These are phyloP conservation scores for Fraxinus albicans DNA, from an alignment of 305 asterid species.

Conservation along the genomic window DNA sequence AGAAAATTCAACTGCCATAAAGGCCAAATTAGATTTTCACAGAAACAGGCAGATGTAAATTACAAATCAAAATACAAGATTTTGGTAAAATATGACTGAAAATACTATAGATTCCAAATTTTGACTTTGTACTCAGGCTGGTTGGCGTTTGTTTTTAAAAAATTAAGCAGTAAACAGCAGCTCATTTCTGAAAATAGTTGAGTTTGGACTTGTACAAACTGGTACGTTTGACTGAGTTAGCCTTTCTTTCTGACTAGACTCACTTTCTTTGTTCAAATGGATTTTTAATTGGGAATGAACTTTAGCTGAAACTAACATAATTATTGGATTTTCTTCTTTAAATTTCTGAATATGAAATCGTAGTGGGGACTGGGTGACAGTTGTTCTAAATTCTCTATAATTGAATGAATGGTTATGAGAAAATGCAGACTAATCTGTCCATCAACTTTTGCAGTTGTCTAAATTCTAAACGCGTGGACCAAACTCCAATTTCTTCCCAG, in stretches of 20 bases:
- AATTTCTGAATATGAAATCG: neutral
- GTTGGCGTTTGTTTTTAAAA: neutral
- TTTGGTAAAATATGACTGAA: constrained; percentile 20
- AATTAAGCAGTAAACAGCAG: neutral
- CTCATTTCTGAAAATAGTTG: neutral
- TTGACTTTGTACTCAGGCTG: constrained; percentile 21
- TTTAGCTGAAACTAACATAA: neutral
- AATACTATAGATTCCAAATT: constrained; percentile 13
- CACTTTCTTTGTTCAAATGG: neutral
- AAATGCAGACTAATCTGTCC: neutral
- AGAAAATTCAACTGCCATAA: constrained; percentile 18
- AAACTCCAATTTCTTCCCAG: neutral
- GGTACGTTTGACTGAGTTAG: constrained; percentile 28
- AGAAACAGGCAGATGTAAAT: constrained; percentile 7
- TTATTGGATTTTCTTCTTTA: neutral
- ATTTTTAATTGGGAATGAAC: neutral
- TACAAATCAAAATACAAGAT: constrained; percentile 5
- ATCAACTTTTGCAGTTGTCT: neutral
- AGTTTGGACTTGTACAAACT: constrained; percentile 33
- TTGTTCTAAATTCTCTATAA: neutral
- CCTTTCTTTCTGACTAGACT: constrained; percentile 9
- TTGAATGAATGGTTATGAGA: neutral
- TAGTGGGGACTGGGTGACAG: neutral
- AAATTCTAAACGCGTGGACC: constrained; percentile 8
- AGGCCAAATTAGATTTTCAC: neutral